Conservation (phyloP, 2,329 filamentous ascomycete species). For the Xylaria polymorpha region DNA sequence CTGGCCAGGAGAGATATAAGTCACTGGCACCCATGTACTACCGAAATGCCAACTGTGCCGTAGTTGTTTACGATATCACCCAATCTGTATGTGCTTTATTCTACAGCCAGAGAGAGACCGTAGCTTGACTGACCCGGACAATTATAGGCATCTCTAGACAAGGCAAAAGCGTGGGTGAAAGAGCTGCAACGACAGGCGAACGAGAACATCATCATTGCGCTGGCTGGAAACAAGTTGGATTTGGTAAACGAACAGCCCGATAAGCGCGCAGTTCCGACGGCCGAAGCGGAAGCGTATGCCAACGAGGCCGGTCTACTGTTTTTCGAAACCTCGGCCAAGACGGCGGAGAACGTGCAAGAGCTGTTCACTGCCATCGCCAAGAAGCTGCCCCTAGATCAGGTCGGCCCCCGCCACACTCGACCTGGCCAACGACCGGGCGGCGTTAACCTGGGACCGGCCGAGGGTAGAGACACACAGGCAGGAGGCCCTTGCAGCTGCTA, state of each 20-base stretch:
- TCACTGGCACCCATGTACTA: constrained; percentile 99
- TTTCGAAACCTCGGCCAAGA: constrained; percentile 99
- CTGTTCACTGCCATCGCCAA: constrained; percentile 97
- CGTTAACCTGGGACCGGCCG: constrained; percentile 65
- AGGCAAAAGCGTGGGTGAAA: constrained; percentile 99
- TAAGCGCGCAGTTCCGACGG: constrained; percentile 89
- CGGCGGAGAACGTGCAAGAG: constrained; percentile 93
- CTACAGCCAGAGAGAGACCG: constrained; percentile 18
- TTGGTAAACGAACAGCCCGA: constrained; percentile 93
- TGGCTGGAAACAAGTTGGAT: constrained; percentile 98
- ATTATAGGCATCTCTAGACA: constrained; percentile 88
- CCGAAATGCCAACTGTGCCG: constrained; percentile 98
- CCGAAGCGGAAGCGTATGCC: constrained; percentile 95
- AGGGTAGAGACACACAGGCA: constrained; percentile 68
- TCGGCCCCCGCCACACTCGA: constrained; percentile 87
- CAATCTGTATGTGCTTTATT: constrained; percentile 80
- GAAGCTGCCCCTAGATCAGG: constrained; percentile 96
- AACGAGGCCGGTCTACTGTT: constrained; percentile 93
- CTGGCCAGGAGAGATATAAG: constrained; percentile 98
- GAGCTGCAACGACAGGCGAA: constrained; percentile 98
- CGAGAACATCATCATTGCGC: constrained; percentile 98
- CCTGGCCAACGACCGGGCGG: constrained; percentile 68
- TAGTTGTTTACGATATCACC: constrained; percentile 99
- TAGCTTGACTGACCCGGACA: constrained; percentile 43
- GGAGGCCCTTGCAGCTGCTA: constrained; percentile 69